phyloP scores from a whole-genome alignment of 2,329 filamentous ascomycete genomes.

The Sphaerulina populicola region DNA sequence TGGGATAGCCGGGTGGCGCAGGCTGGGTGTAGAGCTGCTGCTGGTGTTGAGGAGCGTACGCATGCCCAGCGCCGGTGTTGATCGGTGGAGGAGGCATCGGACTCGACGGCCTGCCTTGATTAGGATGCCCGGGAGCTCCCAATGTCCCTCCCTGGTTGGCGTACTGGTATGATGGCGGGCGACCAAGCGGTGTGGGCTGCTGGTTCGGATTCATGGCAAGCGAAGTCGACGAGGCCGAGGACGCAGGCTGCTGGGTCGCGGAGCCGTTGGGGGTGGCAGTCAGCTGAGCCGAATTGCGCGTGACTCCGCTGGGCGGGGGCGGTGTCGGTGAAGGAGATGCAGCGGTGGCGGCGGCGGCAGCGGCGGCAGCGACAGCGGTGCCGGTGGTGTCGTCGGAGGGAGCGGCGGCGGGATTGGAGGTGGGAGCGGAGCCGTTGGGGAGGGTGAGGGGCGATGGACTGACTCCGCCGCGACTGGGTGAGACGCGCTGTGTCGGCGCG shows the following conservation, averaged over 20 bases:
- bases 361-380: slow-evolving; percentile 1
- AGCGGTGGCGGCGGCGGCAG: not conserved
- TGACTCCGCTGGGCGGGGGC: slow-evolving; percentile 33
- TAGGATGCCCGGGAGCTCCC: slow-evolving; percentile 34
- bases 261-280: slow-evolving; percentile 15
- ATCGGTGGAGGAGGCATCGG: slow-evolving; percentile 40
- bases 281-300: slow-evolving; percentile 29
- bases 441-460: slow-evolving; percentile 21
- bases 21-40: slow-evolving; percentile 37
- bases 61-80: slow-evolving; percentile 42
- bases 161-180: slow-evolving; percentile 58
- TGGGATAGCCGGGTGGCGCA: slow-evolving; percentile 33
- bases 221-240: slow-evolving; percentile 42
- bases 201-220: slow-evolving; percentile 46
- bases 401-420: slow-evolving; percentile 33
- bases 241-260: slow-evolving; percentile 33
- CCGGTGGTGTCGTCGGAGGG: slow-evolving; percentile 33
- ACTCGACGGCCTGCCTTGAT: slow-evolving; percentile 42
- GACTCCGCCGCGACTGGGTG: slow-evolving; percentile 16
- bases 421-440: slow-evolving; percentile 29
- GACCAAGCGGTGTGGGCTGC: slow-evolving; percentile 44
- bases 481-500: slow-evolving; percentile 23
- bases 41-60: slow-evolving; percentile 40
- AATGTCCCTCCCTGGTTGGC: slow-evolving; percentile 37
- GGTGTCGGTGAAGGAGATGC: slow-evolving; percentile 5